Evolutionary conservation across 139 green algal species (phyloP).

Genomic region (Micromonas commoda): DNA sequence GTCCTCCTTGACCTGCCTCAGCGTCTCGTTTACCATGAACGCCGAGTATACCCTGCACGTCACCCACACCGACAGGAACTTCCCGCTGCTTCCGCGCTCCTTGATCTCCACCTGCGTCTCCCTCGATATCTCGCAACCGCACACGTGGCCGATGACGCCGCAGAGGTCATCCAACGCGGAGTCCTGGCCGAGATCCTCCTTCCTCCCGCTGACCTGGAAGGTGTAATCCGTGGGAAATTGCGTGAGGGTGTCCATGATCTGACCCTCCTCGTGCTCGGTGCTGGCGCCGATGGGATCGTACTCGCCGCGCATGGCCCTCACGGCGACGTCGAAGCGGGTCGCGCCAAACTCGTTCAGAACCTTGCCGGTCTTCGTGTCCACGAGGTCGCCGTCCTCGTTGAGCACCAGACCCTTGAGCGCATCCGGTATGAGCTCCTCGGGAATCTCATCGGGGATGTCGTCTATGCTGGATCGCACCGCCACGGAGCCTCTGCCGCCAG

Average conservation of each 20-base stretch:
- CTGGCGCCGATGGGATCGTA: slow-evolving; percentile 49
- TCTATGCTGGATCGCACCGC: too few relatives aligned
- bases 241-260: slow-evolving; percentile 48
- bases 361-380: slow-evolving; percentile 32
- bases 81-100: background rate
- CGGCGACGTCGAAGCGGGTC: slow-evolving; percentile 50
- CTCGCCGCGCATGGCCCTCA: slow-evolving; percentile 51
- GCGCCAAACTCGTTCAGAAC: slow-evolving; percentile 61
- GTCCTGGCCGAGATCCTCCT: background rate
- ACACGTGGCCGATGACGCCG: background rate
- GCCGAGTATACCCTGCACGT: background rate
- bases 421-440: too few relatives aligned
- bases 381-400: background rate
- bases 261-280: slow-evolving; percentile 43
- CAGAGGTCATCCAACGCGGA: too few relatives aligned
- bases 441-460: background rate
- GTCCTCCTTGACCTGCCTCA: background rate
- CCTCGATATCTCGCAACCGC: background rate
- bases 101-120: background rate
- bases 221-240: slow-evolving; percentile 49
- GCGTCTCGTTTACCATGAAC: background rate
- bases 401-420: background rate
- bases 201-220: slow-evolving; percentile 42
- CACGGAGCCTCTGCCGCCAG: too few relatives aligned
- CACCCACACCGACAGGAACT: background rate